These are phyloP conservation scores for Nissolia schottii DNA, from an alignment of 306 rosid genomes.

Conservation along the genomic window DNA sequence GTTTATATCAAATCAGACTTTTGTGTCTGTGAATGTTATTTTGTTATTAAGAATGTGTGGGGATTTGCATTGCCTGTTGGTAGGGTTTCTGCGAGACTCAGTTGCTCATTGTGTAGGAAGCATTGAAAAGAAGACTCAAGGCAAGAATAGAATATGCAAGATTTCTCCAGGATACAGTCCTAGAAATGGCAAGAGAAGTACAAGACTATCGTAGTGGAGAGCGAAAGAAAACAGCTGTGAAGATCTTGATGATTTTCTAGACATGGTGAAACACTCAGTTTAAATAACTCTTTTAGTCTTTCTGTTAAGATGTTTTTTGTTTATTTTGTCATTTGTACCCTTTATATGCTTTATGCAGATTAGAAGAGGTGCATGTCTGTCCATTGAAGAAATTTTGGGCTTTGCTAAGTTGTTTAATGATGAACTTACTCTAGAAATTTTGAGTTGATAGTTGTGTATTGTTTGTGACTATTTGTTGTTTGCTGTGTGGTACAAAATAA, in stretches of 20 bases:
- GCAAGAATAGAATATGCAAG: constrained; percentile 96
- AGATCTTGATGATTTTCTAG: constrained; percentile 87
- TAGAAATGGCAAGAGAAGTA: constrained; percentile 99
- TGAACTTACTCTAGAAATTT: constrained; percentile 96
- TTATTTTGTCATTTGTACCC: neutral
- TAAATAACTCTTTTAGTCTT: constrained; percentile 3
- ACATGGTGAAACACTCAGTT: constrained; percentile 41
- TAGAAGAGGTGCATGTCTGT: constrained; percentile 71
- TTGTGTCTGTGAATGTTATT: neutral
- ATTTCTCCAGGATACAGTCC: constrained; percentile 93
- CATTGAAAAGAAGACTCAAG: constrained; percentile 78
- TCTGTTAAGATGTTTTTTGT: neutral
- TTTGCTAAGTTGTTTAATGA: constrained; percentile 95
- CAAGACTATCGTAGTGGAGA: constrained; percentile 88
- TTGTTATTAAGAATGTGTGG: constrained; percentile 2
- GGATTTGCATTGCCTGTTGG: constrained; percentile 12
- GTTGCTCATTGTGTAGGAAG: constrained; percentile 59
- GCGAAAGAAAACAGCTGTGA: constrained; percentile 81
- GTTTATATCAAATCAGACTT: neutral
- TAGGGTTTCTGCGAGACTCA: constrained; percentile 25
- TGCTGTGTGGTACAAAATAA: too few relatives aligned
- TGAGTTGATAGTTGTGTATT: too few relatives aligned
- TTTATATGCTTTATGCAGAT: constrained; percentile 45
- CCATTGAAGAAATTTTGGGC: constrained; percentile 88
- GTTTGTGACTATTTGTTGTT: too few relatives aligned